These are phyloP conservation scores for Epichloe gansuensis DNA, from an alignment of 2,329 filamentous ascomycete genomes.

Conservation along the genomic window DNA sequence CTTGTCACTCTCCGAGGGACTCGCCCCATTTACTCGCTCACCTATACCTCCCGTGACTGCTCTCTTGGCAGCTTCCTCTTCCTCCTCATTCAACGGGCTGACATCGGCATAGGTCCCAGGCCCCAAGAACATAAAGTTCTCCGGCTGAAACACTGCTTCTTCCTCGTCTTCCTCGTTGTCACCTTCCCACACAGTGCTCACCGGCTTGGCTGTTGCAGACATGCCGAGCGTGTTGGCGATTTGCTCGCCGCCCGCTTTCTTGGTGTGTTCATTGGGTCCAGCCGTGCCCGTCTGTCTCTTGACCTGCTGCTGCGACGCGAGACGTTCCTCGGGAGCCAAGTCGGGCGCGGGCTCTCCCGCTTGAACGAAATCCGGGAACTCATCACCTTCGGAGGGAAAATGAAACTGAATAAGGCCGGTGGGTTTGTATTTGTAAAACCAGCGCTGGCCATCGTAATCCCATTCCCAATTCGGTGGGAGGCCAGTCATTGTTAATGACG, in stretches of 20 bases:
- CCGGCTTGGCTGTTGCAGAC: constrained; percentile 21
- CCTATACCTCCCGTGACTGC: constrained; percentile 12
- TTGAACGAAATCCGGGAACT: constrained; percentile 41
- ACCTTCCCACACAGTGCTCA: constrained; percentile 21
- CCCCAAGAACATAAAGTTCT: constrained; percentile 41
- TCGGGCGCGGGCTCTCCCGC: constrained; percentile 23
- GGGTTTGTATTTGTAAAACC: constrained; percentile 45
- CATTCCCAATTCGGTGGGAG: constrained; percentile 44
- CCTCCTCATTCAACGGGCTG: constrained; percentile 30
- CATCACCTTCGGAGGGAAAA: constrained; percentile 45
- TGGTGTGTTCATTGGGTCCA: neutral
- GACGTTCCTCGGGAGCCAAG: constrained; percentile 39
- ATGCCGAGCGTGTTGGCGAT: constrained; percentile 13
- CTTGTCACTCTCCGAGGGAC: constrained; percentile 16
- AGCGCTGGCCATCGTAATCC: constrained; percentile 45
- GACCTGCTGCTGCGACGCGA: constrained; percentile 39
- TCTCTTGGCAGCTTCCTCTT: constrained; percentile 16
- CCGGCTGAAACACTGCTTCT: constrained; percentile 35
- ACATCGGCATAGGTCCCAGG: constrained; percentile 33
- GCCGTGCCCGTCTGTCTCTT: constrained; percentile 21
- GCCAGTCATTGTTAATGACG: constrained; percentile 15
- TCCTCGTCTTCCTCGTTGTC: constrained; percentile 21
- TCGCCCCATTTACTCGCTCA: constrained; percentile 13
- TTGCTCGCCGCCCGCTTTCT: constrained; percentile 3
- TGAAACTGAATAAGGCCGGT: constrained; percentile 43